Base-by-base conservation (phyloP, 176 grass and related monocot species). In the Triticum dicoccoides region DNA sequence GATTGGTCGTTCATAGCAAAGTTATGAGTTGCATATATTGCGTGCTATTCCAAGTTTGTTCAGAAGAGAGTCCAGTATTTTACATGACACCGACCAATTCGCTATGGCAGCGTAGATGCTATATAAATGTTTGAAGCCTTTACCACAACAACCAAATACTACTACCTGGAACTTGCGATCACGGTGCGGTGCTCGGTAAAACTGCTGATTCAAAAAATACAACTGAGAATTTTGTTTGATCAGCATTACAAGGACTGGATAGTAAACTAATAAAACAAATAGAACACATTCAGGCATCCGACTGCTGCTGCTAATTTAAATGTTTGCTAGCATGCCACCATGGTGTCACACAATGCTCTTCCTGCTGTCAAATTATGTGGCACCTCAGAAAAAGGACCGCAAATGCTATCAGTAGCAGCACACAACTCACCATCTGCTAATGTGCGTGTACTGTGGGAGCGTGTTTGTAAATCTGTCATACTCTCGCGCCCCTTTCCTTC, bases 401-500 rank as follows among this genome's bases (percentile, higher is more conserved):
- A 59, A 85, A 85, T 56, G 42, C 56, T 41, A 33, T 65, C 54
- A 51, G 61, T 38, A 52, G 30, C 61, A 49, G 14, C 62, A 24
- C 21, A 77, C 44, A 23, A 41, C 39, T 88, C 63, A 95, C 90
- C 93, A 87, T 80, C 81, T 84, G 66, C 80, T 94, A 39, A 86
- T 86, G 29, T 78, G 77, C 3, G 83, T 76, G 77, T 73, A 27
- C 24, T 80, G 86, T 35, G 89, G 92, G 24, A 73, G 81, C 72
- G 83, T 87, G 83, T 92, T 92, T 20, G 92, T 87, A 83, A 87
- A 86, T 62, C 84, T 83, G 30, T 94, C 92, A 44, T 84, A 87
- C 71, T 92, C 92, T 38, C 54, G 81, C 42, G 81, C 42, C 20
- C 76, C 85, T 79, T 88, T 87, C 45, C 86, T 90, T 65, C 82